phyloP scores from a whole-genome alignment of 2,329 filamentous ascomycete species.

The Xylariaceae sp. region DNA sequence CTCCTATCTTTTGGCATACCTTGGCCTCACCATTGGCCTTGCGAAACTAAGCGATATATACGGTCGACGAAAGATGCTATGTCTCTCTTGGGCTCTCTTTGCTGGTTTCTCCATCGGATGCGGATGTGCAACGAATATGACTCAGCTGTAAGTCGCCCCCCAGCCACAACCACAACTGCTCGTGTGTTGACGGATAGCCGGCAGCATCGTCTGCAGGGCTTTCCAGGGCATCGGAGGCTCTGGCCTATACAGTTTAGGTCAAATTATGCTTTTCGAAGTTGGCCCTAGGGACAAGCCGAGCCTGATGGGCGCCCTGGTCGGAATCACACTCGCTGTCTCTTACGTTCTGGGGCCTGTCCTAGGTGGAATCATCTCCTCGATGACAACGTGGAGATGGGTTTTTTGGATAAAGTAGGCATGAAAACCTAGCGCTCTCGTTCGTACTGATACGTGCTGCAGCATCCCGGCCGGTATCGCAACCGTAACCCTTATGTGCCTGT shows the following conservation, averaged over 20 bases:
- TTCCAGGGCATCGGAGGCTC: slow-evolving; percentile 65
- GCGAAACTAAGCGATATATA: slow-evolving; percentile 64
- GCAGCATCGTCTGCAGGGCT: slow-evolving; percentile 59
- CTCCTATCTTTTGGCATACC: slow-evolving; percentile 59
- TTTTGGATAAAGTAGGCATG: slow-evolving; percentile 62
- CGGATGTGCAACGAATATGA: slow-evolving; percentile 53
- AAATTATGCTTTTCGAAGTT: slow-evolving; percentile 60
- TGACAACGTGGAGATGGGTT: slow-evolving; percentile 59
- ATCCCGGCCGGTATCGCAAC: slow-evolving; percentile 53
- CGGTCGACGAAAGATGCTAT: slow-evolving; percentile 54
- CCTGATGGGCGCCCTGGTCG: slow-evolving; percentile 57
- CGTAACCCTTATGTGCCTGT: slow-evolving; percentile 50
- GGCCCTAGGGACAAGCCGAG: slow-evolving; percentile 56
- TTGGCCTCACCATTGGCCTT: slow-evolving; percentile 61
- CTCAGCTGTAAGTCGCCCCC: slow-evolving; percentile 47
- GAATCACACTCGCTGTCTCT: slow-evolving; percentile 57
- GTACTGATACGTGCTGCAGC: slow-evolving; percentile 37
- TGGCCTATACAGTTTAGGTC: slow-evolving; percentile 62
- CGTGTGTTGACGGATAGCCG: slow-evolving; percentile 11
- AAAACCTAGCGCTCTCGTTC: neutral
- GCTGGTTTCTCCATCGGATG: slow-evolving; percentile 59
- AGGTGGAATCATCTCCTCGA: slow-evolving; percentile 58
- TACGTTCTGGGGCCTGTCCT: slow-evolving; percentile 62
- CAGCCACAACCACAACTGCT: neutral
- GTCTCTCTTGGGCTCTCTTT: slow-evolving; percentile 57